Percentiles rank a stretch among this genome's conserved stretches.
These are phyloP conservation scores for Uronychia binucleata DNA, from an alignment of 73 alveolate genomes.

Conservation along the genomic window DNA sequence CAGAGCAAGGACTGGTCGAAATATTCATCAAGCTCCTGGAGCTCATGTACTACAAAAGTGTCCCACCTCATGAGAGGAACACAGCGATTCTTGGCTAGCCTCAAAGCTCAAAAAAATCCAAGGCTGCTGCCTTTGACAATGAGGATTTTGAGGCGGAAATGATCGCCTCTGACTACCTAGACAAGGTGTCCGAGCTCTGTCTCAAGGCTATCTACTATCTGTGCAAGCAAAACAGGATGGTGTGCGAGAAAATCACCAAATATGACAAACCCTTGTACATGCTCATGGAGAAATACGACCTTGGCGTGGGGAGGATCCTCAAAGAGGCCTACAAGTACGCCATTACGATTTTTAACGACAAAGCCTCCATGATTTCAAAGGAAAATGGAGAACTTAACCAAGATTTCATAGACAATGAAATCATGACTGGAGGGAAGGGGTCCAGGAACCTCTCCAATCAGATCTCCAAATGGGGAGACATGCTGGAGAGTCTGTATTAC, in stretches of 20 bases:
- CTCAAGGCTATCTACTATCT: constrained; percentile 25
- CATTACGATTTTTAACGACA: constrained; percentile 29
- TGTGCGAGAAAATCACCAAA: constrained; percentile 37
- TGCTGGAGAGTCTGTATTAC: constrained; percentile 42
- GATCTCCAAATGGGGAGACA: constrained; percentile 51
- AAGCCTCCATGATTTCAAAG: constrained; percentile 26
- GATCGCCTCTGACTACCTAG: constrained; percentile 50
- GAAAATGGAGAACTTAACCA: constrained; percentile 34
- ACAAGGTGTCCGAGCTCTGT: constrained; percentile 9
- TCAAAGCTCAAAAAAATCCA: neutral
- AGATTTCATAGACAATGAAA: constrained; percentile 8
- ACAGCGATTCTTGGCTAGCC: constrained; percentile 29
- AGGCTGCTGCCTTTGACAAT: constrained; percentile 11
- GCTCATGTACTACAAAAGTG: constrained; percentile 51
- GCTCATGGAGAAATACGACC: constrained; percentile 21
- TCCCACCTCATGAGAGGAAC: constrained; percentile 38
- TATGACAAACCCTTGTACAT: constrained; percentile 36
- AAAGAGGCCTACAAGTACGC: constrained; percentile 63
- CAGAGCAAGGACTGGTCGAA: constrained; percentile 51
- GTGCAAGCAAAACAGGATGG: constrained; percentile 5
- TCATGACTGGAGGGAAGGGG: constrained; percentile 17
- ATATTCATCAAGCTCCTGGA: constrained; percentile 45
- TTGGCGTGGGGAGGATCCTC: constrained; percentile 20
- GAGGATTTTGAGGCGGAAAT: constrained; percentile 45
- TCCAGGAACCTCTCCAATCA: constrained; percentile 16